Base-by-base conservation (phyloP, 106 monocot genomes). In the Dendrobium officinale region DNA sequence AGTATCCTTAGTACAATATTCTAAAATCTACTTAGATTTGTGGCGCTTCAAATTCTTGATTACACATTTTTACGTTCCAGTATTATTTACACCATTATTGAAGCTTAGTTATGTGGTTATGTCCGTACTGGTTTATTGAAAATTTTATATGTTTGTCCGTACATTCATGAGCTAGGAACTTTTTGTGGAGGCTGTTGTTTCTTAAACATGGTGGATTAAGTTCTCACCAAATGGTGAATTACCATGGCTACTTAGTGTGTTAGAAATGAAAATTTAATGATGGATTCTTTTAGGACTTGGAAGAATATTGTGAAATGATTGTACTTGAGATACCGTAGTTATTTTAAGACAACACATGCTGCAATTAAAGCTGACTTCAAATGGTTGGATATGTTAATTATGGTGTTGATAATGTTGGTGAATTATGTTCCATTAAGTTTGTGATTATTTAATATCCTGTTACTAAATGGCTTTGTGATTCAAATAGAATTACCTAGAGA, bases 1-100 rank as follows among this genome's bases (percentile, higher is more conserved):
- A 99, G 93, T 98, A 98, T 98, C 97, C 91, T 94, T 75, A 56
- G 37, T 15, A 31, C 48, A 55, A 70, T 56, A 18, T 31, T 4
- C 40, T 15, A 40, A 27, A 47, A 56, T 73, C 45, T 55, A 20
- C 61, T 59, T 47, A 49, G 9, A 48, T 24, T 24, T 49, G 11
- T 70, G 13, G 24, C 37, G 7, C 0, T 37, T n/a, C 22, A 31
- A 70, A 33, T 33, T 70, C 29, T 17, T 37, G 10, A 51, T 51
- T 51, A 10, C 51, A 1, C 10, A 51, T 51, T 10, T 51, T 51
- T 51, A 51, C 16, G 1, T 51, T 16, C 51, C 16, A 13, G 13
- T 51, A 51, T 51, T 13, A 51, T 13, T 51, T 51, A 10, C 51
- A 51, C 51, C 51, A 51, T 13, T 15, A 51, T 51, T 13, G 51